phyloP scores from a whole-genome alignment of 805 yeast species.

The Lipomyces kockii region DNA sequence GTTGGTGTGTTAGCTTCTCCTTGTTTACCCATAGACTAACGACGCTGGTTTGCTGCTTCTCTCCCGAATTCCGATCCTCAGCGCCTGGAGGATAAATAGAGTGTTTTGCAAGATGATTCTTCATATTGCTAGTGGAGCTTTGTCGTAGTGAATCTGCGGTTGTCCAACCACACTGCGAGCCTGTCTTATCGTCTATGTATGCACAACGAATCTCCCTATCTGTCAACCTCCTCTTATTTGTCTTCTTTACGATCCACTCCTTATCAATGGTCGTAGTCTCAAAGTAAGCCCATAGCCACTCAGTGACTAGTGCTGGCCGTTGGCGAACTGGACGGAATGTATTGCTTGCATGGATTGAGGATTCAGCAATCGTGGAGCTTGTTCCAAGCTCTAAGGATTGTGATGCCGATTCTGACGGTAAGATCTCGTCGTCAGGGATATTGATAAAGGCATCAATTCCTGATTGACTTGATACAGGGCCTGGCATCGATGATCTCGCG shows the following conservation, averaged over 20 bases:
- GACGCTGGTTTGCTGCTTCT: conserved; percentile 3
- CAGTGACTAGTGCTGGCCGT: conserved; percentile 6
- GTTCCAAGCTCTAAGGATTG: no score
- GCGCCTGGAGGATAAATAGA: neutral
- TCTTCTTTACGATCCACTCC: conserved; percentile 4
- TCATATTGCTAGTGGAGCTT: neutral
- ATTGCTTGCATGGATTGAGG: neutral
- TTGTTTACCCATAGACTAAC: neutral
- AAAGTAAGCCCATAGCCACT: conserved; percentile 5
- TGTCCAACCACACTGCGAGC: neutral
- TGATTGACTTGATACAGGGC: no score
- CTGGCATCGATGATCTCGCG: no score
- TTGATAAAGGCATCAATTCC: no score
- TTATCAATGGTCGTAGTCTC: conserved; percentile 2
- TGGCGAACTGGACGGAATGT: neutral
- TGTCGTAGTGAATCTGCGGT: neutral
- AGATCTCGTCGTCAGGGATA: no score
- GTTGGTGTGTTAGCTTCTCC: conserved; percentile 3
- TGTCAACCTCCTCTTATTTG: conserved; percentile 5
- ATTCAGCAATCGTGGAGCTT: no score
- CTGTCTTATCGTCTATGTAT: neutral
- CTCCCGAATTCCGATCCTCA: neutral
- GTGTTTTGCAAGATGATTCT: neutral
- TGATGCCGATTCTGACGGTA: no score
- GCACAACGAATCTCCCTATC: neutral